These are phyloP conservation scores for Cordyceps pruinosa DNA, from an alignment of 2,329 filamentous ascomycete species.

Conservation along the genomic window DNA sequence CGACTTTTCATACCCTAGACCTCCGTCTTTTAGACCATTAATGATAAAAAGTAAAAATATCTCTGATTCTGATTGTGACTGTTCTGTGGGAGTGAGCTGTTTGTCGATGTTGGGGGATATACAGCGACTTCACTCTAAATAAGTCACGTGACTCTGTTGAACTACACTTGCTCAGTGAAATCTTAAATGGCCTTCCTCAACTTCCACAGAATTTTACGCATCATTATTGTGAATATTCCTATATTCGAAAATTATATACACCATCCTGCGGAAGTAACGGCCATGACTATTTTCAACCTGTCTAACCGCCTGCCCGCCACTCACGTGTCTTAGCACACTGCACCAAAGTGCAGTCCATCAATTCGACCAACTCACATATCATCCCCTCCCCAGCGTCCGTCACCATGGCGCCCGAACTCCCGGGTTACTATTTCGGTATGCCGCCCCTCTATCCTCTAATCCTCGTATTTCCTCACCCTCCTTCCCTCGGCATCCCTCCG, in stretches of 20 bases:
- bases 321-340: no score
- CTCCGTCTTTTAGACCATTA: constrained; percentile 33
- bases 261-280: no score
- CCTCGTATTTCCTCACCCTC: not conserved
- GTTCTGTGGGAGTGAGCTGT: not conserved
- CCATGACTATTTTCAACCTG: no score
- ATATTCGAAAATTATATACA: no score
- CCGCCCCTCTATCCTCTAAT: not conserved
- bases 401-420: constrained; percentile 34
- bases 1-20: constrained; percentile 32
- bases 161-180: no score
- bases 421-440: constrained; percentile 50
- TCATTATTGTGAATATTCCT: no score
- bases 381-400: not conserved
- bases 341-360: no score
- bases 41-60: constrained; percentile 37
- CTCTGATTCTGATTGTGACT: not conserved
- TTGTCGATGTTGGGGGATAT: no score
- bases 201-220: no score
- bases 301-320: no score
- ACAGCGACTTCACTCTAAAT: no score
- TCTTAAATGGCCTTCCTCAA: no score
- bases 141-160: constrained; percentile 5
- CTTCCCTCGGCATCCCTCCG: not conserved
- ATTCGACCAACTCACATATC: not conserved